Conservation (phyloP, 2,329 filamentous ascomycete genomes). For the Didymella sp. region DNA sequence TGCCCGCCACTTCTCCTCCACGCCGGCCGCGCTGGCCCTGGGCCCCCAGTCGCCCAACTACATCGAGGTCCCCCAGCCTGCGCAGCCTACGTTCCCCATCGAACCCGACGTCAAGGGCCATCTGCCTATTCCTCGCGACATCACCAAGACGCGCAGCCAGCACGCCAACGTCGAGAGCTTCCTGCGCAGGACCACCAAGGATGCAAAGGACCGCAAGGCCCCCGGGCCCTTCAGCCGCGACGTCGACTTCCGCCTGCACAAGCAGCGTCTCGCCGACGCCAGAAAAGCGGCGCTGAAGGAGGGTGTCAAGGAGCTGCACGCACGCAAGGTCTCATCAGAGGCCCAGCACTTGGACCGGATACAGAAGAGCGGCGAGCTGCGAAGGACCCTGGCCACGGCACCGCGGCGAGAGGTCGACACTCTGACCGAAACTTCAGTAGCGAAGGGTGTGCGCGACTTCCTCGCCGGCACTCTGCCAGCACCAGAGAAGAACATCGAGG, state of each 20-base stretch:
- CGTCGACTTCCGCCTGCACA: constrained; percentile 67
- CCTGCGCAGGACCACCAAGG: constrained; percentile 65
- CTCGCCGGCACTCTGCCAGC: constrained; percentile 43
- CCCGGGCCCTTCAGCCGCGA: constrained; percentile 46
- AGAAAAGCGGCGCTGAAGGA: constrained; percentile 75
- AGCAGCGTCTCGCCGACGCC: constrained; percentile 72
- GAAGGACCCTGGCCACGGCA: constrained; percentile 62
- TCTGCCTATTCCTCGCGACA: constrained; percentile 79
- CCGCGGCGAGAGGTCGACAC: constrained; percentile 71
- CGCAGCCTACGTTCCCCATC: constrained; percentile 68
- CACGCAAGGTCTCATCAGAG: constrained; percentile 43
- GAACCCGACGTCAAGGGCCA: constrained; percentile 71
- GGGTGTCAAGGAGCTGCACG: constrained; percentile 73
- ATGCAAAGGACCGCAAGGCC: constrained; percentile 55
- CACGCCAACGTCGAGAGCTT: constrained; percentile 66
- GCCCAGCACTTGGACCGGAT: constrained; percentile 29
- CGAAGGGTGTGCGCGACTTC: constrained; percentile 44
- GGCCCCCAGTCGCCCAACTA: constrained; percentile 88
- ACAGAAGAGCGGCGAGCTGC: constrained; percentile 52
- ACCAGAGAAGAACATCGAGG: constrained; percentile 36
- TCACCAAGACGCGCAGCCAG: constrained; percentile 65
- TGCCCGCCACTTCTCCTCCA: constrained; percentile 52
- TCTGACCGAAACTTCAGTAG: constrained; percentile 39
- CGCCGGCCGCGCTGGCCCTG: constrained; percentile 58
- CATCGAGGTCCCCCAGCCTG: constrained; percentile 78